phyloP scores from a whole-genome alignment of 176 grass and related monocot genomes.

The Oryza glaberrima region DNA sequence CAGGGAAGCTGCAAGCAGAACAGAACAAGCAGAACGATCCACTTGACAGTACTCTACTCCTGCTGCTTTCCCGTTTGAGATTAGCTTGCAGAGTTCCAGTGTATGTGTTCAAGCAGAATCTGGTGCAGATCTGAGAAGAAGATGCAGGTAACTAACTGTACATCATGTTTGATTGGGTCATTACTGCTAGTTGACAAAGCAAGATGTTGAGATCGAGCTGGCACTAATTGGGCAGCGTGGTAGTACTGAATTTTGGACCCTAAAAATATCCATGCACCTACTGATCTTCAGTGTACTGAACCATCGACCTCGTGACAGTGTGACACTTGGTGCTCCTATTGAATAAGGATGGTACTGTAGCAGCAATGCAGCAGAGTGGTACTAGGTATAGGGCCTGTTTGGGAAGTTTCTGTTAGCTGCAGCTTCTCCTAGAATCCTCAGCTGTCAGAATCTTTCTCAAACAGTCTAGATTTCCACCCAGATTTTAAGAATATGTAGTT shows the following conservation, averaged over 20 bases:
- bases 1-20: slow-evolving; percentile 1
- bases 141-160: slow-evolving; percentile 21
- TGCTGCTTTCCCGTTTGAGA: not conserved
- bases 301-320: not conserved
- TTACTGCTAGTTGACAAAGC: slow-evolving; percentile 10
- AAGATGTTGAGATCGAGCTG: slow-evolving; percentile 20
- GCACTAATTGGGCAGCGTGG: not conserved
- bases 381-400: not conserved
- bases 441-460: no score
- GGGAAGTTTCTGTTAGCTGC: no score
- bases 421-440: no score
- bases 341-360: not conserved
- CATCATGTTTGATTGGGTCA: slow-evolving; percentile 5
- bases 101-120: not conserved
- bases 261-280: slow-evolving; percentile 23
- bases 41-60: not conserved
- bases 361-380: not conserved
- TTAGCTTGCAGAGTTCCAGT: slow-evolving; percentile 7
- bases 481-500: no score
- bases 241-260: slow-evolving; percentile 12
- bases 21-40: slow-evolving; percentile 23
- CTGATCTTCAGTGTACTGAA: not conserved
- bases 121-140: not conserved
- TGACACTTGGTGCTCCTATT: slow-evolving; percentile 29
- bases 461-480: no score